Evolutionary conservation across 2,329 filamentous ascomycete species (phyloP), one percentile per base, ranked within the genome.

Genomic region (Cytospora piceae): DNA sequence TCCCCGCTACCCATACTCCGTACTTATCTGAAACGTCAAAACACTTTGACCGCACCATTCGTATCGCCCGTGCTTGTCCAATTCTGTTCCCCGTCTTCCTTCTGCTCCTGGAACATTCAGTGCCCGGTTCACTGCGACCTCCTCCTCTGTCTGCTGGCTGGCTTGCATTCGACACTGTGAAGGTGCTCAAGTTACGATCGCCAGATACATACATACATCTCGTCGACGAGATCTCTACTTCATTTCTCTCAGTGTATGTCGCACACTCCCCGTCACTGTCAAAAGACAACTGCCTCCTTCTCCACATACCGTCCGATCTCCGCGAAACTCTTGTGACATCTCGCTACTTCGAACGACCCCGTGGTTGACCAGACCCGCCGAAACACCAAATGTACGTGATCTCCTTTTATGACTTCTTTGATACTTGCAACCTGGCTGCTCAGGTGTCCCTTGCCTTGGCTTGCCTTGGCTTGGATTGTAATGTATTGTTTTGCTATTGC

Each of bases 361-460:
- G 71, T 73, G 70, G 65, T 70, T 70, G 68, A 68, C 72, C 72
- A 69, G 73, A 71, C 66, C 73, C 72, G 62, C 75, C 78, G 77
- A 80, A 81, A 81, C 78, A 69, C 74, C 73, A 76, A 75, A 69
- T 72, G 79, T 80, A 79, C 72, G 78, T 80, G 77, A 76, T 76
- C 71, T 72, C 55, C 72, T 69, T 72, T 72, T 66, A 71, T 67
- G 67, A 64, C 69, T 65, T 55, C 39, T 54, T 60, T 61, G 62
- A 67, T 22, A 71, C 73, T 69, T 75, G 72, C 70, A 69, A 74
- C 73, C 71, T 72, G 71, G 71, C 73, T 74, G 72, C 72, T 72
- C 69, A 73, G 70, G 69, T 71, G 64, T 72, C 70, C 71, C 73
- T 70, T 70, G 72, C 69, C 70, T 66, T 70, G 61, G 66, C 69